phyloP scores from a whole-genome alignment of 2,329 filamentous ascomycete genomes.

The Colletotrichum abscissum region DNA sequence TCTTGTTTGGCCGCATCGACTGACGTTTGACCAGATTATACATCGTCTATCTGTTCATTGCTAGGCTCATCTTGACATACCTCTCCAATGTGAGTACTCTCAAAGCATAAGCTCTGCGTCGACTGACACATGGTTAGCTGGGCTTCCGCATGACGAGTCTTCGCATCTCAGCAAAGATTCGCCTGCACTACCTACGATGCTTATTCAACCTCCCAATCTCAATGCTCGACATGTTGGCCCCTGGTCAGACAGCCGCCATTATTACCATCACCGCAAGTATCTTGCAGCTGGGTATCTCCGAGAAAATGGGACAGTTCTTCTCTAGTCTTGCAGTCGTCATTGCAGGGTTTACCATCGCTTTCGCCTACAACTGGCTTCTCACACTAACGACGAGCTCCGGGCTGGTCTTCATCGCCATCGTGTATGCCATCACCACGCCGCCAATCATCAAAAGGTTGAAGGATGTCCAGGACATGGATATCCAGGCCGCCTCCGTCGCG shows the following conservation, averaged over 20 bases:
- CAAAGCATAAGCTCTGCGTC: no score
- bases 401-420: conserved; percentile 53
- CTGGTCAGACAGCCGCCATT: conserved; percentile 61
- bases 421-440: conserved; percentile 46
- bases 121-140: conserved; percentile 43
- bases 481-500: conserved; percentile 49
- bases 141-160: conserved; percentile 61
- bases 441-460: conserved; percentile 46
- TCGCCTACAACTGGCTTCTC: conserved; percentile 62
- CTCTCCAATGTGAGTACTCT: conserved; percentile 43
- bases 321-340: conserved; percentile 53
- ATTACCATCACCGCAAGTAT: conserved; percentile 64
- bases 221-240: conserved; percentile 59
- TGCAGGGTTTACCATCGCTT: conserved; percentile 61
- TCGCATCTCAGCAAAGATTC: conserved; percentile 60
- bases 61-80: conserved; percentile 46
- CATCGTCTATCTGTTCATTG: conserved; percentile 50
- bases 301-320: conserved; percentile 57
- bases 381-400: conserved; percentile 60
- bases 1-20: neutral
- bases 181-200: conserved; percentile 59
- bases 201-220: conserved; percentile 62
- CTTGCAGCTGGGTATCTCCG: conserved; percentile 65
- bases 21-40: conserved; percentile 41
- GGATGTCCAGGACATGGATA: conserved; percentile 49